Percentiles rank a stretch among this genome's conserved stretches.
Conservation (phyloP, 106 monocot genomes). For the Dioscorea zingiberensis region DNA sequence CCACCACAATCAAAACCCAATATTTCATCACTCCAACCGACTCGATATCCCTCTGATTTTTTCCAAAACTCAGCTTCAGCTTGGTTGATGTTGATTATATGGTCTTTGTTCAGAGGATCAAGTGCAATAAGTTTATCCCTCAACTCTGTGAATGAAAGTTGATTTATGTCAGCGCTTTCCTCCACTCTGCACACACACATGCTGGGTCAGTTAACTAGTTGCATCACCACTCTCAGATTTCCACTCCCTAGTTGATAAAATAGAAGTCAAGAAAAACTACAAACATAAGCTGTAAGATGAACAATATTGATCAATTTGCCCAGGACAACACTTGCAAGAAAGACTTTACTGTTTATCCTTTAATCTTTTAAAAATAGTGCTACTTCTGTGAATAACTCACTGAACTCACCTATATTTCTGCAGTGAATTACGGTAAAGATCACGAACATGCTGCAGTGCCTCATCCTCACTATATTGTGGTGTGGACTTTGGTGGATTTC, state of each 20-base stretch:
- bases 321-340: too few species aligned
- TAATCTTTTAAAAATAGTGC: too few species aligned
- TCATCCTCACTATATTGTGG: slow-evolving; percentile 73
- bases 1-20: slow-evolving; percentile 93
- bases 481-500: slow-evolving; percentile 39
- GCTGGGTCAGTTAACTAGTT: slow-evolving; percentile 10
- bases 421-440: slow-evolving; percentile 68
- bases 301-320: too few species aligned
- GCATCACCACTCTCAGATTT: too few species aligned
- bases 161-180: slow-evolving; percentile 37
- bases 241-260: too few species aligned
- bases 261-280: too few species aligned
- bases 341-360: too few species aligned
- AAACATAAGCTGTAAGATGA: too few species aligned
- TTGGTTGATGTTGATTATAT: slow-evolving; percentile 73
- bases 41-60: slow-evolving; percentile 86
- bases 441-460: slow-evolving; percentile 67
- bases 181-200: slow-evolving; percentile 51
- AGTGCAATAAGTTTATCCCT: slow-evolving; percentile 90
- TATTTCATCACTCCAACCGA: slow-evolving; percentile 93
- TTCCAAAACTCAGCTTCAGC: slow-evolving; percentile 94
- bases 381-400: neutral
- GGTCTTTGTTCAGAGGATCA: slow-evolving; percentile 90
- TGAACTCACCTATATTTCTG: slow-evolving; percentile 57
- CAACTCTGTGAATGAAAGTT: slow-evolving; percentile 82